phyloP scores from a whole-genome alignment of 306 rosid species.

The Rosa lucieae region DNA sequence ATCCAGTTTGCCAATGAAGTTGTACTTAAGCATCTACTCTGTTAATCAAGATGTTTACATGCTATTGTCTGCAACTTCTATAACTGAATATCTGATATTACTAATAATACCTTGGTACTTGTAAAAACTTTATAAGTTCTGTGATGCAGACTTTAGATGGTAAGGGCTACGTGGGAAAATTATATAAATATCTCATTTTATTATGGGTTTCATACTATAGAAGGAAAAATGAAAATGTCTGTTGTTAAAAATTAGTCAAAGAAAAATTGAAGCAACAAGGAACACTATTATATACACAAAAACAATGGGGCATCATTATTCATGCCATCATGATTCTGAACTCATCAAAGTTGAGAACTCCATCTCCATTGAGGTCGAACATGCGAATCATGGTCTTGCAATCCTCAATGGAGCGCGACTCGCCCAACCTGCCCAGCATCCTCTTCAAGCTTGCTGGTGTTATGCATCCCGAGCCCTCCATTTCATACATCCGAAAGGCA shows the following conservation, averaged over 20 bases:
- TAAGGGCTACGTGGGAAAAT: not conserved
- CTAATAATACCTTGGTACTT: not conserved
- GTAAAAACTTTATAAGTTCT: not conserved
- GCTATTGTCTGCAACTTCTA: not conserved
- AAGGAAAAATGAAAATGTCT: not conserved
- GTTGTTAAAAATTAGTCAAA: not conserved
- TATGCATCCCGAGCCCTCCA: slow-evolving; percentile 31
- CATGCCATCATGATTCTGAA: slow-evolving; percentile 29
- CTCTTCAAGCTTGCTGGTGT: slow-evolving; percentile 35
- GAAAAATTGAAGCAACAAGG: not conserved
- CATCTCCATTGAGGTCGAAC: slow-evolving; percentile 42
- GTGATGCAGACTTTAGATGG: not conserved
- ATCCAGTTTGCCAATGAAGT: not conserved
- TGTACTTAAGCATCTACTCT: not conserved
- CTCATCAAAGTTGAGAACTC: slow-evolving; percentile 39
- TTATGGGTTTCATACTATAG: not conserved
- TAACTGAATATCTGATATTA: not conserved
- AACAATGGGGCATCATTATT: not conserved
- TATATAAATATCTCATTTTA: not conserved
- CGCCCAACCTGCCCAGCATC: slow-evolving; percentile 32
- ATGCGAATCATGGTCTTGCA: slow-evolving; percentile 30
- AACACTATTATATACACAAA: not conserved
- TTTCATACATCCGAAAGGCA: slow-evolving; percentile 36
- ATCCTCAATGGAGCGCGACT: slow-evolving; percentile 22
- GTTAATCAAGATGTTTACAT: not conserved